A percentile compares a stretch with the other conserved stretches of the same genome.
These are phyloP conservation scores for Starmerella apis DNA, from an alignment of 805 yeast genomes.

Conservation along the genomic window DNA sequence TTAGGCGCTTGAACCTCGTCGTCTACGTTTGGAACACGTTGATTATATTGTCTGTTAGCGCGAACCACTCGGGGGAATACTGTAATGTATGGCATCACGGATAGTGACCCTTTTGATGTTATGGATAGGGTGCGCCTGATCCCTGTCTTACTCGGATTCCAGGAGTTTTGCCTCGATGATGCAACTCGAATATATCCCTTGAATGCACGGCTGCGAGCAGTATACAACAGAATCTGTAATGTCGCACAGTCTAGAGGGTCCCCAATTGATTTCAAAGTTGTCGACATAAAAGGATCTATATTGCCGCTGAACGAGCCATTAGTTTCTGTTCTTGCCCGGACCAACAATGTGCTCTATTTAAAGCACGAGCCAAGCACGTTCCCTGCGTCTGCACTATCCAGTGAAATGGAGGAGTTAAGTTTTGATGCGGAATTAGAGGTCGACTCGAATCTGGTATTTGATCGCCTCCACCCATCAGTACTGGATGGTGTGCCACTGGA, in stretches of 20 bases:
- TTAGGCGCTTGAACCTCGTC: no score
- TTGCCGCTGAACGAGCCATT: not conserved
- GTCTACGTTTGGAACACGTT: no score
- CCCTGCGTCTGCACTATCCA: no score
- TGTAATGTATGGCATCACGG: not conserved
- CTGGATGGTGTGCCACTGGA: not conserved
- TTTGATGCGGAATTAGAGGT: no score
- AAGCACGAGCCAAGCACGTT: no score
- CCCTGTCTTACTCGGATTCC: not conserved
- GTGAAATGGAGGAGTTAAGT: no score
- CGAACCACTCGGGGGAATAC: not conserved
- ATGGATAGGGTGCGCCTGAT: not conserved
- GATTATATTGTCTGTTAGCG: not conserved
- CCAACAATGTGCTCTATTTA: not conserved
- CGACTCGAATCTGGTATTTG: no score
- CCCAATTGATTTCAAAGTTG: not conserved
- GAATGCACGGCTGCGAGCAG: not conserved
- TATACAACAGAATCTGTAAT: not conserved
- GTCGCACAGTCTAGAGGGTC: not conserved
- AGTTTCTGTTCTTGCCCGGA: not conserved
- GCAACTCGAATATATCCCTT: not conserved
- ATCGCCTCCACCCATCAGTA: not conserved
- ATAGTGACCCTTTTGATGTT: not conserved
- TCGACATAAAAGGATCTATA: not conserved
- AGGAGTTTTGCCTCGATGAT: not conserved